A percentile compares a stretch with the other conserved stretches of the same genome.
These are phyloP conservation scores for Setaria italica DNA, from an alignment of 202 grass and related monocot genomes.

Conservation along the genomic window DNA sequence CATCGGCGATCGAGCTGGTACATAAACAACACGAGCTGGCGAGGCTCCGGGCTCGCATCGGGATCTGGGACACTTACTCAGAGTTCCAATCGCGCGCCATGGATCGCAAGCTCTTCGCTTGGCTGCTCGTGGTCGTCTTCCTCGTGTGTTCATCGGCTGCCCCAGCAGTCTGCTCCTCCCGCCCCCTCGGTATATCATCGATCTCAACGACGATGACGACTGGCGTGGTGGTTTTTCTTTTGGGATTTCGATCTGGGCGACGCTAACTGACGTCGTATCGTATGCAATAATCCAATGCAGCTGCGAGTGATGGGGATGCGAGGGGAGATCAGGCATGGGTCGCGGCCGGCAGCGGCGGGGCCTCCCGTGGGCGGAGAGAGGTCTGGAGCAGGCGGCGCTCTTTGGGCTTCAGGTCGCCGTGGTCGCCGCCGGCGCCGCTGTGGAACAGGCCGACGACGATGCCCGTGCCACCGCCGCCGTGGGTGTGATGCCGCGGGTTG, in stretches of 20 bases:
- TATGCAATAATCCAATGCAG: not conserved
- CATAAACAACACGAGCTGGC: not conserved
- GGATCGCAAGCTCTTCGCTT: not conserved
- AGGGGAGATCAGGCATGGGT: not conserved
- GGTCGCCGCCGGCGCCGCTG: slow-evolving; percentile 27
- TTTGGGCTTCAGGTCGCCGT: not conserved
- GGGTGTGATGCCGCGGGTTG: not conserved
- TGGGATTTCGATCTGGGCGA: not conserved
- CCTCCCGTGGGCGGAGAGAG: not conserved
- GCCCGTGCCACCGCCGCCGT: not conserved
- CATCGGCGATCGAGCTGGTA: not conserved
- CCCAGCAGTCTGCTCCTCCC: not conserved
- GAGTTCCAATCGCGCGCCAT: not conserved
- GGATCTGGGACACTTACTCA: too few relatives aligned
- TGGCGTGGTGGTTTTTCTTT: not conserved
- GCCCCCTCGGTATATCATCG: not conserved
- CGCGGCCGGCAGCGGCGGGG: not conserved
- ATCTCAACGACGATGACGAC: too few relatives aligned
- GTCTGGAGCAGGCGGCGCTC: slow-evolving; percentile 31
- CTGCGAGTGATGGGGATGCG: not conserved
- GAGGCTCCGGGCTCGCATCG: not conserved
- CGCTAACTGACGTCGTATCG: not conserved
- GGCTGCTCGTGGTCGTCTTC: slow-evolving; percentile 7
- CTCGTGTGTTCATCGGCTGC: not conserved
- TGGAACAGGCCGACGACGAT: not conserved